Evolutionary conservation across 75 land plant genomes (phyloP), one percentile per base, ranked within the genome.

Genomic region (Ceratopteris richardii): DNA sequence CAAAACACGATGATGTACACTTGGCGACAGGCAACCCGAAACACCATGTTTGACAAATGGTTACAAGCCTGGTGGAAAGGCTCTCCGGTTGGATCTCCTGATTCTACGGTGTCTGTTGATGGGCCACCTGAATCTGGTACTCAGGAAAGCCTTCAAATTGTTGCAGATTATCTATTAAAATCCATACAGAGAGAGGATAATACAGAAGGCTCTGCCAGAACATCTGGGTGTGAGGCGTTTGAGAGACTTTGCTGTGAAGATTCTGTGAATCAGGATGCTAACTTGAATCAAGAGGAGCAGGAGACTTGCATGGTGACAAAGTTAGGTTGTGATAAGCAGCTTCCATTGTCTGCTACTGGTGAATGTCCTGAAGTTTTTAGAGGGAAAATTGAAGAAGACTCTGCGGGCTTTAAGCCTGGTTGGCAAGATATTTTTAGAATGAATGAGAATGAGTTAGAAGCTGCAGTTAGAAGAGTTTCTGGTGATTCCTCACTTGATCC

Each of bases 1-100:
- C 80, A 82, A 51, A 69, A 73, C 55, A 64, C 62, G 1, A 56
- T 86, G 76, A 74, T 80, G 72, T 70, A 73, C 21, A 64, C 79
- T 14, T 82, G 74, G 83, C 65, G 61, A 22, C 78, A 82, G 25
- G 81, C 78, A 22, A 74, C 90, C 36, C 67, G 68, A 27, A 77
- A 82, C 57, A 86, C 90, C 12, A 86, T 76, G 83, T 86, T 86
- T 56, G 71, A 77, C 51, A 74, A 86, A 59, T 86, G 90, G 90
- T 54, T 86, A 60, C 53, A 66, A 16, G 82, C 78, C 30, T 86
- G 90, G 90, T 82, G 86, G 86, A 75, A 74, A 71, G 86, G 72
- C 21, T 64, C 62, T 26, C 74, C 68, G 33, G 22, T 29, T 37
- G 25, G 50, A 29, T 18, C 62, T n/a, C 27, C 61, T 42, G 33